These are phyloP conservation scores for Microcos paniculata DNA, from an alignment of 345 rosid species.

Conservation along the genomic window DNA sequence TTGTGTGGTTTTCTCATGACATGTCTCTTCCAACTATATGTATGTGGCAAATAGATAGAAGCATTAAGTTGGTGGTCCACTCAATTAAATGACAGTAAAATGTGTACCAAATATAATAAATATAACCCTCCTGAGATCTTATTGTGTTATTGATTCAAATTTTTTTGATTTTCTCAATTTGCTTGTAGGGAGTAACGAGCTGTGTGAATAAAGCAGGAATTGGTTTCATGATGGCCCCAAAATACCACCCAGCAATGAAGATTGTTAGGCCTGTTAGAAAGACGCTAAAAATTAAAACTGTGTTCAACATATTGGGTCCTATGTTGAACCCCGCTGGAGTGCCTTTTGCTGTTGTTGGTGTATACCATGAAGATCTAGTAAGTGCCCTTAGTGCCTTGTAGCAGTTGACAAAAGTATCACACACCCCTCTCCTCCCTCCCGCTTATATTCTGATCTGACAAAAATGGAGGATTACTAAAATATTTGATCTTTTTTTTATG, in stretches of 20 bases:
- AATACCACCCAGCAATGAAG: conserved; percentile 93
- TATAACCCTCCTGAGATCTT: neutral
- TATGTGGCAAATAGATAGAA: neutral
- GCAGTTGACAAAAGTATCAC: neutral
- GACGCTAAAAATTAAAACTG: conserved; percentile 77
- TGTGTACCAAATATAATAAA: neutral
- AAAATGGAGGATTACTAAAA: neutral
- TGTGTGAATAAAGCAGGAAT: conserved; percentile 88
- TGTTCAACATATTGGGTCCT: conserved; percentile 89
- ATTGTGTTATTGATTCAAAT: neutral
- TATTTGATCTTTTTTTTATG: neutral
- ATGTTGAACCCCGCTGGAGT: conserved; percentile 89
- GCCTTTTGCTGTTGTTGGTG: conserved; percentile 90
- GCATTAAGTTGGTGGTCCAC: neutral
- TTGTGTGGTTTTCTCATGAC: neutral
- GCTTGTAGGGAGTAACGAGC: conserved; percentile 55
- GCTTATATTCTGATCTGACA: neutral
- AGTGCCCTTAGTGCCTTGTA: conserved; percentile 4
- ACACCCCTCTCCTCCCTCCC: neutral
- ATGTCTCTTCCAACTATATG: neutral
- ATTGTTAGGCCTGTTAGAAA: conserved; percentile 81
- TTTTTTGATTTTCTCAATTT: neutral
- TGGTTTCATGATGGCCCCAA: conserved; percentile 90
- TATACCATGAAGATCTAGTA: conserved; percentile 74
- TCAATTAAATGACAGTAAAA: neutral